These are phyloP conservation scores for Eucalyptus curtisii DNA, from an alignment of 345 rosid genomes.

Conservation along the genomic window DNA sequence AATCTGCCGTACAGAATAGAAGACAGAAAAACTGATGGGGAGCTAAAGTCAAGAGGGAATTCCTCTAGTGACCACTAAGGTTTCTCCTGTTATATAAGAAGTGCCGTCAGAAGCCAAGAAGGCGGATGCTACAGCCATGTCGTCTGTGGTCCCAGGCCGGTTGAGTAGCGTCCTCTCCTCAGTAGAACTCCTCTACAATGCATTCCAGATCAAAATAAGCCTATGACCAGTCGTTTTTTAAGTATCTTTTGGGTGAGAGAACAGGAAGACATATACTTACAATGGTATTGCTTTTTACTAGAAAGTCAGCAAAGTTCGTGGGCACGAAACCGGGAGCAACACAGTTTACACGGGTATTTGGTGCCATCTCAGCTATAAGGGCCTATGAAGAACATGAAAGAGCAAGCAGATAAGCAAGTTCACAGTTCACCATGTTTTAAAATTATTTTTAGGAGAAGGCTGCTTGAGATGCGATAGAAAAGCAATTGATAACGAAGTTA, in stretches of 20 bases:
- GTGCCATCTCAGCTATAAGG: constrained; percentile 91
- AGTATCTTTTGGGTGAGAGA: not conserved
- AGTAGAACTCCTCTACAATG: constrained; percentile 16
- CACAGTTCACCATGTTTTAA: not conserved
- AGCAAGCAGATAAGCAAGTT: not conserved
- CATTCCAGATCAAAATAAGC: not conserved
- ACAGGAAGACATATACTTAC: constrained; percentile 20
- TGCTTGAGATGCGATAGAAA: not conserved
- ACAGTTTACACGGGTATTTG: constrained; percentile 65
- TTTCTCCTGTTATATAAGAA: constrained; percentile 70
- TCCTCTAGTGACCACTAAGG: constrained; percentile 69
- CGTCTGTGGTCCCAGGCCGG: constrained; percentile 55
- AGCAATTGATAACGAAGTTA: not conserved
- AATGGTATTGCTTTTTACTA: constrained; percentile 25
- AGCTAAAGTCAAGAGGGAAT: constrained; percentile 60
- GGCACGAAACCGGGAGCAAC: constrained; percentile 93
- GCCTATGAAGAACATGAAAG: constrained; percentile 27
- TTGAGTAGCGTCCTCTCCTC: constrained; percentile 53
- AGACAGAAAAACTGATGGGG: not conserved
- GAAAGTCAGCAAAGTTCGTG: constrained; percentile 54
- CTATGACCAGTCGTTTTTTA: not conserved
- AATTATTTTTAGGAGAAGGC: not conserved
- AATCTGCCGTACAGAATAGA: not conserved
- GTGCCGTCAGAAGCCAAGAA: constrained; percentile 76
- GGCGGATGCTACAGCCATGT: constrained; percentile 67